Evolutionary conservation across 441 rosid genomes (phyloP).

Genomic region (Dalechampia spathulata): DNA sequence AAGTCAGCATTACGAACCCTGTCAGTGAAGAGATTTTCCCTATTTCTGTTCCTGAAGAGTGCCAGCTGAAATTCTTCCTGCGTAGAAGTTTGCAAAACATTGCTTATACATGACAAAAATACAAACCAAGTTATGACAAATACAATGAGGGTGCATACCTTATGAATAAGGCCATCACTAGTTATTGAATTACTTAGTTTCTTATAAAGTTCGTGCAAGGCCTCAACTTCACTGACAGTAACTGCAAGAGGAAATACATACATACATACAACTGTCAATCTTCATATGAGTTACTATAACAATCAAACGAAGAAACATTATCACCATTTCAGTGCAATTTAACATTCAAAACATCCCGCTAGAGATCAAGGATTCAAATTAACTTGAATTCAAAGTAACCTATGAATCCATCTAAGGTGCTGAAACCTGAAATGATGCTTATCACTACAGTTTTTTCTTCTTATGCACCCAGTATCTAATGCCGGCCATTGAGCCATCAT

Average conservation of each 20-base stretch:
- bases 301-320: too few species aligned
- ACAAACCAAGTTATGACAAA: background rate
- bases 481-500: too few species aligned
- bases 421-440: too few species aligned
- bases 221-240: background rate
- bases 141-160: background rate
- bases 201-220: background rate
- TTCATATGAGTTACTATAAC: too few species aligned
- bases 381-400: too few species aligned
- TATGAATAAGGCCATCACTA: background rate
- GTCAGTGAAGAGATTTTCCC: constrained; percentile 49
- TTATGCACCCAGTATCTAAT: too few species aligned
- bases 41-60: constrained; percentile 27
- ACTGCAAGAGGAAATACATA: background rate
- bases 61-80: constrained; percentile 61
- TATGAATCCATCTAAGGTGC: too few species aligned
- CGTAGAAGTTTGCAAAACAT: background rate
- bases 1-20: constrained; percentile 23
- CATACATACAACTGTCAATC: too few species aligned
- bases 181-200: background rate
- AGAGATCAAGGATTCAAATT: too few species aligned
- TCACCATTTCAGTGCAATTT: too few species aligned
- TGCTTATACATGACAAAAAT: background rate
- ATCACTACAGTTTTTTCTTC: too few species aligned
- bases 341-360: too few species aligned